Conservation (phyloP, 768 basidiomycete species). For the Termitomyces sp. region DNA sequence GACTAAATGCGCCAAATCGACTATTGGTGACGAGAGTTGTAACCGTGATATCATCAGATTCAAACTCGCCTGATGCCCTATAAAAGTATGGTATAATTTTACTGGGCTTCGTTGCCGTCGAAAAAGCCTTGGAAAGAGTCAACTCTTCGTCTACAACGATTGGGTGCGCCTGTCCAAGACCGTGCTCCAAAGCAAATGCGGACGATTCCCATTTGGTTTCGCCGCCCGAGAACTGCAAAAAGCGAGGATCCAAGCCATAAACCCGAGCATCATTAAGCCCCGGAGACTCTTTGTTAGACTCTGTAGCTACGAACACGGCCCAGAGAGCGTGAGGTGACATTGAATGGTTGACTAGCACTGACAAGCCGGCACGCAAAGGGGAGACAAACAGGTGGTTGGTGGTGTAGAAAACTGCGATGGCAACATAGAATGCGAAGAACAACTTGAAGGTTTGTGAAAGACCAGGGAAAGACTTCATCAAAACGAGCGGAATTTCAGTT, state of each 20-base stretch:
- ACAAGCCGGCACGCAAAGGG: slow-evolving; percentile 23
- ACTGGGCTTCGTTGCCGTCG: slow-evolving; percentile 64
- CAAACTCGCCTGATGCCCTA: slow-evolving; percentile 50
- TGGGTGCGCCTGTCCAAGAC: slow-evolving; percentile 25
- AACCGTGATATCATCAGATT: slow-evolving; percentile 70
- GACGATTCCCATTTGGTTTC: slow-evolving; percentile 28
- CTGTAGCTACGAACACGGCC: slow-evolving; percentile 5
- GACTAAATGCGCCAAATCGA: slow-evolving; percentile 65
- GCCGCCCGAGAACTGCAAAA: slow-evolving; percentile 9
- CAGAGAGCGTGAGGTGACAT: slow-evolving; percentile 15
- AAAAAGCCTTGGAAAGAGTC: slow-evolving; percentile 65
- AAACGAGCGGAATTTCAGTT: not conserved
- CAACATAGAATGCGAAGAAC: slow-evolving; percentile 27
- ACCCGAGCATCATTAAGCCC: slow-evolving; percentile 6
- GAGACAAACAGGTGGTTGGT: slow-evolving; percentile 32
- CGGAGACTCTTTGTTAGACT: slow-evolving; percentile 5
- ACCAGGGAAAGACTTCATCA: slow-evolving; percentile 3
- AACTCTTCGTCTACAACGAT: slow-evolving; percentile 39
- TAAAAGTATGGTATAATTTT: slow-evolving; percentile 81
- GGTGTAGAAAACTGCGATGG: slow-evolving; percentile 37
- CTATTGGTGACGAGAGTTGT: slow-evolving; percentile 82
- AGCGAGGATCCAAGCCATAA: slow-evolving; percentile 10
- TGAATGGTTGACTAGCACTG: slow-evolving; percentile 18
- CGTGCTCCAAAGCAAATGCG: slow-evolving; percentile 25
- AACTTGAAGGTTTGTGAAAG: slow-evolving; percentile 20